A percentile compares a stretch with the other conserved stretches of the same genome.
phyloP scores from a whole-genome alignment of 768 basidiomycete species.

The Sporobolomyces pararoseus region DNA sequence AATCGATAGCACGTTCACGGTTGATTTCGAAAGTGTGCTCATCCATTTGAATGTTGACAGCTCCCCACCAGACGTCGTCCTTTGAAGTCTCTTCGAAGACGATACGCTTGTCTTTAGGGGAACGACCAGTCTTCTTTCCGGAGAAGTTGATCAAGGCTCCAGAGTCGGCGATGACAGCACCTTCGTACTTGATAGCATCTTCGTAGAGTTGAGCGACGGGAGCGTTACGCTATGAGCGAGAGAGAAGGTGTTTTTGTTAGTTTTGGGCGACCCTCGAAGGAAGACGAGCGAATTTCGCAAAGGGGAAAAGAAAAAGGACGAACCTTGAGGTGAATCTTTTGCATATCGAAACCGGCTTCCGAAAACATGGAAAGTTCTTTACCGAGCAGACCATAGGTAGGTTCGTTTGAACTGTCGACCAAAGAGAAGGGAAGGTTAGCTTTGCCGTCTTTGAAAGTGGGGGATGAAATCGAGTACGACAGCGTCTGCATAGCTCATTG shows the following conservation, averaged over 20 bases:
- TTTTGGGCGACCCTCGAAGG: no score
- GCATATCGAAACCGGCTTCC: conserved; percentile 98
- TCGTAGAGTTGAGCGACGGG: conserved; percentile 62
- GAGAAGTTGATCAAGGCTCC: conserved; percentile 99
- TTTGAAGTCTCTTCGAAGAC: conserved; percentile 95
- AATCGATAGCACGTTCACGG: conserved; percentile 77
- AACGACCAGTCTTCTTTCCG: conserved; percentile 96
- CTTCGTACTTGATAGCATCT: conserved; percentile 96
- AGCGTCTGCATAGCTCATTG: background rate
- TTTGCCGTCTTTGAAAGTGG: background rate
- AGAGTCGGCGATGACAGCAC: conserved; percentile 91
- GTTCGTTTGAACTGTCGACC: conserved; percentile 14
- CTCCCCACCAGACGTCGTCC: conserved; percentile 97
- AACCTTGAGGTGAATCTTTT: conserved; percentile 78
- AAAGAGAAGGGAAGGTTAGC: background rate
- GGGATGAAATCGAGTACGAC: background rate
- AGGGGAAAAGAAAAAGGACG: conserved; percentile 19
- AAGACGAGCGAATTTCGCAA: no score
- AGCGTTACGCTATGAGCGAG: conserved; percentile 65
- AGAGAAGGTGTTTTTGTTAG: no score
- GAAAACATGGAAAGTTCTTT: conserved; percentile 92
- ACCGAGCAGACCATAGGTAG: conserved; percentile 43
- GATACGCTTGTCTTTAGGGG: conserved; percentile 99
- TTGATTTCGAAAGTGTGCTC: conserved; percentile 75
- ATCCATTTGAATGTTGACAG: conserved; percentile 88